These are phyloP conservation scores for Ruellia speciosa DNA, from an alignment of 305 asterid genomes.

Conservation along the genomic window DNA sequence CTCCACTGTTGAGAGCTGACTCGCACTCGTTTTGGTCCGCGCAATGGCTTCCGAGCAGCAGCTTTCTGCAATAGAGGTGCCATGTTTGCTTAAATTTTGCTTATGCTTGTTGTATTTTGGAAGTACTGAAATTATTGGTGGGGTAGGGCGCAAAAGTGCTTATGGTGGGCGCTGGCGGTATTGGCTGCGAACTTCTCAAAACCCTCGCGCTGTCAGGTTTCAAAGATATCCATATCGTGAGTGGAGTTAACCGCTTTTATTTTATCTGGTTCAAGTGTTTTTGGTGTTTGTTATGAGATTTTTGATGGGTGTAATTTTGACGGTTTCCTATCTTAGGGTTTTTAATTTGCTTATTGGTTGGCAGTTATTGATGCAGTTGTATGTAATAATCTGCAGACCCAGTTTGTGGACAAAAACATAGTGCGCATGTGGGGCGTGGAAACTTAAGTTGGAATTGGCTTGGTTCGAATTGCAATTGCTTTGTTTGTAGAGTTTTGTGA, in stretches of 20 bases:
- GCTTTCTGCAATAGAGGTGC: constrained; percentile 57
- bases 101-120: neutral
- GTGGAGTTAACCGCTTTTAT: constrained; percentile 22
- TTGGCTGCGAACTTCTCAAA: constrained; percentile 92
- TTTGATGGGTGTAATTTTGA: constrained; percentile 15
- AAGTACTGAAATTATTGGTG: constrained; percentile 14
- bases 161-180: constrained; percentile 99
- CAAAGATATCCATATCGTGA: constrained; percentile 76
- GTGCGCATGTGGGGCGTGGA: constrained; percentile 15
- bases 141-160: constrained; percentile 77
- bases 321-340: constrained; percentile 36
- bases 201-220: constrained; percentile 94
- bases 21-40: constrained; percentile 11
- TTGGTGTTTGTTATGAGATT: constrained; percentile 4
- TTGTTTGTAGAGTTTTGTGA: neutral
- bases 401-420: constrained; percentile 11
- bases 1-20: constrained; percentile 19
- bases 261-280: neutral
- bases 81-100: constrained; percentile 14
- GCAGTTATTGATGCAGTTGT: neutral
- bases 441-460: constrained; percentile 14
- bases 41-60: constrained; percentile 62
- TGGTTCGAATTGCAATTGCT: neutral
- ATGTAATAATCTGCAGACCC: constrained; percentile 2
- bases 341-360: constrained; percentile 17